Evolutionary conservation across 352 stramenopile species (phyloP), one percentile per base, ranked within the genome.

Genomic region (Globisporangium acanthophoron): DNA sequence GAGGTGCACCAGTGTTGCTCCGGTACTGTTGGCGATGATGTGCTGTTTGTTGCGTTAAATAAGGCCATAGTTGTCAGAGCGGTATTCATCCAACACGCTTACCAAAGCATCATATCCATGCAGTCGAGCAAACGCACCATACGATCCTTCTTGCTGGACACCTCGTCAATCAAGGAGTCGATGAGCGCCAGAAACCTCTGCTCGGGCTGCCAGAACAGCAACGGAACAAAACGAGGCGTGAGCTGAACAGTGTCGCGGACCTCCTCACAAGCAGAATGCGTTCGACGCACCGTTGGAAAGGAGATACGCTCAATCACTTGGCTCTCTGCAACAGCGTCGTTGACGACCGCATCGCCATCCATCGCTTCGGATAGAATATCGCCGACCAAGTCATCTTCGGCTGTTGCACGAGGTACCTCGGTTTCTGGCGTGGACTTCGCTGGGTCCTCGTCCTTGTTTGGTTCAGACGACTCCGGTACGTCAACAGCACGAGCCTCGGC

Each of bases 21-120:
- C 81, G 0, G 81, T 92, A 43, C 74, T 90, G 63, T 87, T 88
- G 0, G 77, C 77, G 2, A 92, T 83, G 39, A 92, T 49, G 12
- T 78, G 65, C 52, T 80, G 47, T 13, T 37, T n/a, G n/a, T n/a
- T n/a, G n/a, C n/a, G n/a, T n/a, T n/a, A n/a, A n/a, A n/a, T n/a
- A n/a, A n/a, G n/a, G n/a, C n/a, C n/a, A n/a, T n/a, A n/a, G n/a
- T n/a, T n/a, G n/a, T n/a, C n/a, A n/a, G n/a, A n/a, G n/a, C n/a
- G n/a, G n/a, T n/a, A n/a, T n/a, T 13, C 39, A 16, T 46, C 41
- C 35, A 41, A 35, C 49, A n/a, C n/a, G n/a, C n/a, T n/a, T n/a
- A n/a, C n/a, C n/a, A n/a, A n/a, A n/a, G n/a, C n/a, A n/a, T n/a
- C n/a, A n/a, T n/a, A n/a, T n/a, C n/a, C n/a, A n/a, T n/a, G n/a